phyloP scores from a whole-genome alignment of 2,329 filamentous ascomycete species.

The Gliomastix tumulicola region DNA sequence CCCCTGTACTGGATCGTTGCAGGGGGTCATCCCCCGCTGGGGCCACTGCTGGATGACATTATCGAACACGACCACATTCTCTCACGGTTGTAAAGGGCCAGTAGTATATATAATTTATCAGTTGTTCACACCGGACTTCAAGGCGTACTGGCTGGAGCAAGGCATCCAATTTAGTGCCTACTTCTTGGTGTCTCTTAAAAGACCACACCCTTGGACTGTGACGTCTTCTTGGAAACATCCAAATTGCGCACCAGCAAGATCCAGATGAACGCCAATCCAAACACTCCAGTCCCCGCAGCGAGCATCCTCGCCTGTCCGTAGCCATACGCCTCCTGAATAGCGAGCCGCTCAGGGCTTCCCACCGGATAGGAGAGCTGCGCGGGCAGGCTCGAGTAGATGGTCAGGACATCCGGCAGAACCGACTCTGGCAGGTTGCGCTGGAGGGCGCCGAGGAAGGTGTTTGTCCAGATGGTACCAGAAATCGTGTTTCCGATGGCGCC shows the following conservation, averaged over 20 bases:
- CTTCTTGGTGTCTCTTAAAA: conserved; percentile 12
- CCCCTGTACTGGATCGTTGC: too few species aligned
- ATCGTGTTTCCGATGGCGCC: conserved; percentile 36
- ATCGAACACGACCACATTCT: too few species aligned
- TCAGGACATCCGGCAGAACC: conserved; percentile 24
- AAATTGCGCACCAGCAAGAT: conserved; percentile 20
- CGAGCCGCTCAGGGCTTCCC: conserved; percentile 29
- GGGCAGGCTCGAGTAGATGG: conserved; percentile 28
- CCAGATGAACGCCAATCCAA: conserved; percentile 16
- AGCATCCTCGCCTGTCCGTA: conserved; percentile 34
- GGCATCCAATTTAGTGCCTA: too few species aligned
- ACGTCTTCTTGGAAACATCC: conserved; percentile 19
- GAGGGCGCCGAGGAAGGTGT: conserved; percentile 27
- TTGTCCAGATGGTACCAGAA: conserved; percentile 33
- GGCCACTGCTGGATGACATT: too few species aligned
- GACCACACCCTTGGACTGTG: conserved; percentile 21
- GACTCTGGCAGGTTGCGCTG: conserved; percentile 27
- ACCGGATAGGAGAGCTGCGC: conserved; percentile 29
- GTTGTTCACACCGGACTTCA: too few species aligned
- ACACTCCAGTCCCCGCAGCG: conserved; percentile 22
- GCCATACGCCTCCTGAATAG: conserved; percentile 38
- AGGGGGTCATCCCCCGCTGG: too few species aligned
- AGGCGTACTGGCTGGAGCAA: too few species aligned
- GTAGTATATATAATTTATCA: too few species aligned
- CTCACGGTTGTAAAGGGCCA: too few species aligned